These are phyloP conservation scores for Amanita pseudoporphyria DNA, from an alignment of 768 basidiomycete genomes.

Conservation along the genomic window DNA sequence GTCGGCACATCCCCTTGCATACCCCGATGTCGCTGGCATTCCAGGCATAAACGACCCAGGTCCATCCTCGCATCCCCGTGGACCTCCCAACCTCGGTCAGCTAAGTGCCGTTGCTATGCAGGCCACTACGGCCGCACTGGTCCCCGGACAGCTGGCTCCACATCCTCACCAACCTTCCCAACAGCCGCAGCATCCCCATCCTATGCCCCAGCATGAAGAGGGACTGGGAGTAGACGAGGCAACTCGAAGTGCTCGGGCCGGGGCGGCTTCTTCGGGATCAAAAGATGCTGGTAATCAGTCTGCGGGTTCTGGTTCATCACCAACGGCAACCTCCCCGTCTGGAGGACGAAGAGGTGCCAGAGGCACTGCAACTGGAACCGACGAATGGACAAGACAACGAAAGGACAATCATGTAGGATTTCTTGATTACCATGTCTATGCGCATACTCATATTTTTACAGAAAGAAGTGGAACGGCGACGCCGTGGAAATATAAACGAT, in stretches of 20 bases:
- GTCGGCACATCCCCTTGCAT: slow-evolving; percentile 19
- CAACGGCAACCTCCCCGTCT: slow-evolving; percentile 20
- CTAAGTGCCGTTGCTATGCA: slow-evolving; percentile 45
- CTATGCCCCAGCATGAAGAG: slow-evolving; percentile 13
- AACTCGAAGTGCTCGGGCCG: background rate
- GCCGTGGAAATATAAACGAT: slow-evolving; percentile 93
- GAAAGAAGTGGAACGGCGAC: slow-evolving; percentile 98
- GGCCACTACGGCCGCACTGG: slow-evolving; percentile 23
- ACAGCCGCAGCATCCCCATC: background rate
- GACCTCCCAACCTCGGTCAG: slow-evolving; percentile 55
- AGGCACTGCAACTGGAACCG: slow-evolving; percentile 55
- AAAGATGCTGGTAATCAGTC: slow-evolving; percentile 11
- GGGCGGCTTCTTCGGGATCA: slow-evolving; percentile 3
- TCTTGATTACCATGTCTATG: background rate
- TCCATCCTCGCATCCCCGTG: slow-evolving; percentile 63
- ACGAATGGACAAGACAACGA: slow-evolving; percentile 72
- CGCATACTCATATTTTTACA: slow-evolving; percentile 21
- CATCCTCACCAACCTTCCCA: slow-evolving; percentile 7
- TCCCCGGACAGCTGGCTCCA: slow-evolving; percentile 1
- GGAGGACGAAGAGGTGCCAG: slow-evolving; percentile 43
- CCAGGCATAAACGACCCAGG: slow-evolving; percentile 57
- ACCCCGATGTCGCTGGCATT: slow-evolving; percentile 22
- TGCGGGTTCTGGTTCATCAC: slow-evolving; percentile 14
- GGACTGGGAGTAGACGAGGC: slow-evolving; percentile 7
- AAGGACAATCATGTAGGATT: slow-evolving; percentile 71